phyloP scores from a whole-genome alignment of 164 flowering plant genomes.

The Berberis vulgaris region DNA sequence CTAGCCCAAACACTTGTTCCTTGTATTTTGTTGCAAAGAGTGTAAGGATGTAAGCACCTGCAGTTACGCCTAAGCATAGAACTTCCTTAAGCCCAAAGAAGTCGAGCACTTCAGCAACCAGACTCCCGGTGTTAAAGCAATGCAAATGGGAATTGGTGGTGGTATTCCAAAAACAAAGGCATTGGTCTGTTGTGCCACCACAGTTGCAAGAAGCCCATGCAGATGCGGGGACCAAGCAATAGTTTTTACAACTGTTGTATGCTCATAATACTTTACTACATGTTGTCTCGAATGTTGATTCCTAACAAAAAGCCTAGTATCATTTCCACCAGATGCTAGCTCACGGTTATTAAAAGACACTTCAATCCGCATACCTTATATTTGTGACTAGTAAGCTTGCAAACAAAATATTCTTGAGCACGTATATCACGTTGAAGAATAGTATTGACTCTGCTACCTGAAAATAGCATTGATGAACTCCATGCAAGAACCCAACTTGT shows the following conservation, averaged over 20 bases:
- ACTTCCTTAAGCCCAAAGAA: too few relatives aligned
- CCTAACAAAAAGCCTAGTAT: conserved; percentile 95
- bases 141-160: conserved; percentile 75
- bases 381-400: conserved; percentile 84
- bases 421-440: conserved; percentile 93
- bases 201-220: conserved; percentile 95
- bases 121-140: conserved; percentile 98
- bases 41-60: too few relatives aligned
- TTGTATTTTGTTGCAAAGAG: too few relatives aligned
- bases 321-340: conserved; percentile 98
- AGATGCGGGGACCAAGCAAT: conserved; percentile 99
- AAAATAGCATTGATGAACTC: conserved; percentile 78
- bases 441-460: conserved; percentile 88
- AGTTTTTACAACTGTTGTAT: conserved; percentile 97
- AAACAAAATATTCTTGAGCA: conserved; percentile 69
- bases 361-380: conserved; percentile 99
- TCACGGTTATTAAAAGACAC: conserved; percentile 95
- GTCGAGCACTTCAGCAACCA: conserved; percentile 29
- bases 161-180: conserved; percentile 97
- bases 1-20: too few relatives aligned
- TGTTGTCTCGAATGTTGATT: conserved; percentile 91
- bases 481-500: conserved; percentile 95
- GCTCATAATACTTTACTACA: conserved; percentile 78
- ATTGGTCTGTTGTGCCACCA: conserved; percentile 98
- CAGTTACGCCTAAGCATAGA: too few relatives aligned